These are phyloP conservation scores for Salvia rosmarinus DNA, from an alignment of 257 asterid species.

Conservation along the genomic window DNA sequence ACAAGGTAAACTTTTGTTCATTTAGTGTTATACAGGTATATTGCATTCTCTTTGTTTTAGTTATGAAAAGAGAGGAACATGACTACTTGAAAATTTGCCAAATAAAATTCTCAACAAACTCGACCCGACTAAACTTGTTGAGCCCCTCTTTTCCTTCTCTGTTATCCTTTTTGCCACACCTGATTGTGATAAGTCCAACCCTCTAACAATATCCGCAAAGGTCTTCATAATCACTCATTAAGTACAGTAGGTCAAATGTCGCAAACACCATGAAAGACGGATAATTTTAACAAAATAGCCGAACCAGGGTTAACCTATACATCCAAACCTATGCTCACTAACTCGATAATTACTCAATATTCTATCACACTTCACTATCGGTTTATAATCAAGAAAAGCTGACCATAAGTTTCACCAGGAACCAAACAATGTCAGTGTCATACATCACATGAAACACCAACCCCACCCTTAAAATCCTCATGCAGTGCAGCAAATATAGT, in stretches of 20 bases:
- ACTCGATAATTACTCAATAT: background rate
- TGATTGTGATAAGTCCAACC: background rate
- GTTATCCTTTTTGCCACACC: background rate
- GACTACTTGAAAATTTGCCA: constrained; percentile 5
- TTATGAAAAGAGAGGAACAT: background rate
- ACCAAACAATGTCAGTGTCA: background rate
- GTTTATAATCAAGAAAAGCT: constrained; percentile 3
- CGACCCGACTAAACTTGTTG: background rate
- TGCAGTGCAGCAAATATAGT: background rate
- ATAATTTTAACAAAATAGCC: background rate
- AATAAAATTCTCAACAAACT: background rate
- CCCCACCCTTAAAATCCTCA: background rate
- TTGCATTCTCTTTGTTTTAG: constrained; percentile 9
- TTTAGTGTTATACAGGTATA: background rate
- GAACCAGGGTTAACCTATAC: background rate
- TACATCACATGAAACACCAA: background rate
- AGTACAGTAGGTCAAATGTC: background rate
- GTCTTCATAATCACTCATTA: background rate
- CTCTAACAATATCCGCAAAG: background rate
- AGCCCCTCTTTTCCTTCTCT: background rate
- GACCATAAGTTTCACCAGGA: background rate
- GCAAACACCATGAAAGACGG: background rate
- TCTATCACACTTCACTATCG: constrained; percentile 12
- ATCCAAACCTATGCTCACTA: background rate
- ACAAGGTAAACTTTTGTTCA: constrained; percentile 2